These are phyloP conservation scores for Cenchrus americanus DNA, from an alignment of 176 grass and related monocot species.

Conservation along the genomic window DNA sequence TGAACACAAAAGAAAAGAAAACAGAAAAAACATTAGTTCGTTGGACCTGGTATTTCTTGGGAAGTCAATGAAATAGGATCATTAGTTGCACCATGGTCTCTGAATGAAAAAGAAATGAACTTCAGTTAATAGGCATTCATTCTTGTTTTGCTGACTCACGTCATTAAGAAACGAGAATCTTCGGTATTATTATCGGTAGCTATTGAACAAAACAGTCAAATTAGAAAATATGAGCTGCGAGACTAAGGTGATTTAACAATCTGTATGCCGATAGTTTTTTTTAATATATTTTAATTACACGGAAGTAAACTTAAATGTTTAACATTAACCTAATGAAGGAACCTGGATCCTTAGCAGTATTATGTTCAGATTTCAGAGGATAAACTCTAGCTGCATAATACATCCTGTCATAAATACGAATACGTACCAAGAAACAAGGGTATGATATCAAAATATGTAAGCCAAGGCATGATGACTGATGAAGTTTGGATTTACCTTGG, in stretches of 20 bases:
- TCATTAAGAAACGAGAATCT: background rate
- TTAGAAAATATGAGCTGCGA: background rate
- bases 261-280: background rate
- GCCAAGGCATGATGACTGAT: background rate
- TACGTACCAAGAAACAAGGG: background rate
- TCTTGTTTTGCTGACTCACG: background rate
- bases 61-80: too few species aligned
- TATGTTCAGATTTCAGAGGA: background rate
- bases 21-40: too few species aligned
- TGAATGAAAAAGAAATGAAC: slow-evolving; percentile 17
- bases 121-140: background rate
- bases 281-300: background rate
- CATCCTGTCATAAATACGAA: background rate
- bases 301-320: background rate
- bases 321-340: background rate
- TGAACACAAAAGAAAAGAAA: too few species aligned
- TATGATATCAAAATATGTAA: slow-evolving; percentile 26
- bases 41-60: too few species aligned
- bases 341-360: background rate
- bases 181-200: background rate
- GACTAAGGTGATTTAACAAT: background rate
- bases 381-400: background rate
- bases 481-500: slow-evolving; percentile 35
- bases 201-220: background rate
- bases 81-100: too few species aligned